phyloP scores from a whole-genome alignment of 2,329 filamentous ascomycete genomes.

The Microcyclospora pomicola region DNA sequence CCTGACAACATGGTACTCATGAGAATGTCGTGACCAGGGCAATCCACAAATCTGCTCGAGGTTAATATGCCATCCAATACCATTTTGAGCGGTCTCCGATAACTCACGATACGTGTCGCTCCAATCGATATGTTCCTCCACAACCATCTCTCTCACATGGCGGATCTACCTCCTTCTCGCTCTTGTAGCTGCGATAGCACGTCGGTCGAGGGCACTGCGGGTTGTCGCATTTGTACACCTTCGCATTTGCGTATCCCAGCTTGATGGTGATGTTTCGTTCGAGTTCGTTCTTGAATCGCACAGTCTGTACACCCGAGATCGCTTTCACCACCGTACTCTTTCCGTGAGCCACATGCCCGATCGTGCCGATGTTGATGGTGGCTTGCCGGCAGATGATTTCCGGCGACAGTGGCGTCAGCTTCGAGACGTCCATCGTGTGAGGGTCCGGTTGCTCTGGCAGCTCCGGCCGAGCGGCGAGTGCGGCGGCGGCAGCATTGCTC shows the following conservation, averaged over 20 bases:
- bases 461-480: constrained; percentile 46
- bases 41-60: constrained; percentile 66
- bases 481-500: constrained; percentile 41
- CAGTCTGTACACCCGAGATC: constrained; percentile 96
- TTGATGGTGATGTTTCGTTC: constrained; percentile 99
- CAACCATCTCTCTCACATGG: constrained; percentile 92
- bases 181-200: constrained; percentile 95
- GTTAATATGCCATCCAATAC: background rate
- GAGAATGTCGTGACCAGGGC: constrained; percentile 99
- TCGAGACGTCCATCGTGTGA: constrained; percentile 69
- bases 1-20: constrained; percentile 99
- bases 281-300: constrained; percentile 98
- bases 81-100: background rate
- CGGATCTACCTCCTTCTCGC: constrained; percentile 96
- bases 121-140: constrained; percentile 68
- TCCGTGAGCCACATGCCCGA: constrained; percentile 96
- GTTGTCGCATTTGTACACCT: constrained; percentile 98
- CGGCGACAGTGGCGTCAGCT: constrained; percentile 71
- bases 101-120: constrained; percentile 83
- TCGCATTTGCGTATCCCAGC: constrained; percentile 97
- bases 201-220: constrained; percentile 78
- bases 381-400: constrained; percentile 97
- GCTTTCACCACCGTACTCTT: constrained; percentile 99
- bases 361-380: constrained; percentile 97
- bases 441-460: constrained; percentile 89